Evolutionary conservation across 208 protist genomes (phyloP), one percentile per base, ranked within the genome.

Genomic region (Trypanosoma lewisi): DNA sequence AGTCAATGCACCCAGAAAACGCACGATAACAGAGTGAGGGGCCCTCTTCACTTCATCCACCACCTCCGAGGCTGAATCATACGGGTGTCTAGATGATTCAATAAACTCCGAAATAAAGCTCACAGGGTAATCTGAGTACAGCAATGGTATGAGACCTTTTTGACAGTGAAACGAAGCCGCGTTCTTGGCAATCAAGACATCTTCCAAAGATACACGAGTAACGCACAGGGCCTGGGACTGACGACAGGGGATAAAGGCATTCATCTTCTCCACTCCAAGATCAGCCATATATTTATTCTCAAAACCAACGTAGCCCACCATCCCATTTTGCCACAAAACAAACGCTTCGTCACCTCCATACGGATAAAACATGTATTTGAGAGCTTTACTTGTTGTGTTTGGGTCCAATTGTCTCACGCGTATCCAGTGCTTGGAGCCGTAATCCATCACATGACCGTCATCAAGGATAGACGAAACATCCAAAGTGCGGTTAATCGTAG

Each of bases 321-420:
- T 63, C 19, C 60, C 58, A 7, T 75, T 69, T 21, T 87, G 76
- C 49, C 61, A 73, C 8, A 77, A 49, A 16, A 74, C 75, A 68
- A 91, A 88, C 19, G 85, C 85, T 48, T 95, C 85, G 58, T 95
- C 85, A 27, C 74, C 89, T 21, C 89, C 82, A 63, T 91, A 88
- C 2, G 82, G 83, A 69, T 92, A 92, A 59, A 95, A 95, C 69
- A 95, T 79, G 30, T 73, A 73, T 70, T 82, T 77, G 19, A 95
- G 67, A 36, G 75, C 63, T 30, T 51, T 65, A 21, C 78, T 80
- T 2, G 77, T 88, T 19, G 82, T 91, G 51, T 34, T 72, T 28
- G 57, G 25, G 36, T 85, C 80, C 34, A 92, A 74, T 28, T 87
- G 62, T 27, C 64, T 58, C 31, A 92, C 85, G 34, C 75, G 75